Evolutionary conservation across 352 stramenopile genomes (phyloP), one percentile per base, ranked within the genome.

Genomic region (Phytophthora pisi): DNA sequence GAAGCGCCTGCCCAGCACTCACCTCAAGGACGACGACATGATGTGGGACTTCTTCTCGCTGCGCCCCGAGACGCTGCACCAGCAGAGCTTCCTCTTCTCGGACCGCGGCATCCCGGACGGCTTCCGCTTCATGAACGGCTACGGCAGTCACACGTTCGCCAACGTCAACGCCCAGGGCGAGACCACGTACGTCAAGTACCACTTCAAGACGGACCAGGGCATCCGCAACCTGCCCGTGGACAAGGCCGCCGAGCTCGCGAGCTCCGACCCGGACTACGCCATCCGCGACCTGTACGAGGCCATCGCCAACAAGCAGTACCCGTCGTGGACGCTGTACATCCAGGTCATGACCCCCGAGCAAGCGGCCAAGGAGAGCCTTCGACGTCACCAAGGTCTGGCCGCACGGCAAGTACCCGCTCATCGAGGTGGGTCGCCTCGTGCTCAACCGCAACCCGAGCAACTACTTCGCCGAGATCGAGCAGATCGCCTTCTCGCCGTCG

Each of bases 391-490:
- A 98, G 68, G 64, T 98, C 30, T 98, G 92, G 93, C 67, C 89
- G n/a, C 92, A 98, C 68, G 64, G 64, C 7, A 69, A 90, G 8
- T 98, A 92, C 61, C 92, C 93, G 9, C 85, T 98, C 8, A 74
- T 83, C 43, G 84, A 97, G 69, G 80, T 98, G 16, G 93, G 93
- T 0, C 69, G 79, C 9, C 75, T 98, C 20, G 91, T 97, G 30
- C 79, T 98, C 5, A 97, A 98, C 78, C 78, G 86, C 51, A 98
- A 98, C 69, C 93, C 93, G 20, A 75, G 81, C 36, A 97, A 98
- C 74, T 98, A 98, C 77, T 97, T 97, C 66, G 89, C 89, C n/a
- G 90, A 98, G 74, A 87, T 98, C 5, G 93, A 98, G 78, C 93
- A 98, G 64, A 66, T 97, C 7, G 92, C 93, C 7, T 98, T 98